A percentile compares a stretch with the other conserved stretches of the same genome.
These are phyloP conservation scores for Marsdenia floribunda DNA, from an alignment of 257 asterid species.

Conservation along the genomic window DNA sequence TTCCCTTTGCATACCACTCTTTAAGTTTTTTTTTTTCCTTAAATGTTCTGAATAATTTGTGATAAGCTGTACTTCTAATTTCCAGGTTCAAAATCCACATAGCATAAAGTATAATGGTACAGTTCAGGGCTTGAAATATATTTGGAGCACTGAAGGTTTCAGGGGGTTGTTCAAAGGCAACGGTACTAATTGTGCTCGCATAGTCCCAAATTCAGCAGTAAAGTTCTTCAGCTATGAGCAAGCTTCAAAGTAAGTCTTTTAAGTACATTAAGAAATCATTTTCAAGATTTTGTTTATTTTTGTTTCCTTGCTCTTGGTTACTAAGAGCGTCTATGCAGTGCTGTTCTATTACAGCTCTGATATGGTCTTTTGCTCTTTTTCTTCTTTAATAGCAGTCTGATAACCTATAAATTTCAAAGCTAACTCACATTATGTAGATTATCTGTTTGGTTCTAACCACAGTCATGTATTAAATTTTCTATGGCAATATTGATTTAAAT, in stretches of 20 bases:
- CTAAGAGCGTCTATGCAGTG: not conserved
- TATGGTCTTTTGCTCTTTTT: not conserved
- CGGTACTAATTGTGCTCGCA: conserved; percentile 91
- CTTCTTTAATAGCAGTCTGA: not conserved
- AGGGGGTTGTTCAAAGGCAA: conserved; percentile 84
- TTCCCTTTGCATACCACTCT: not conserved
- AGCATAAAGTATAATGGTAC: conserved; percentile 77
- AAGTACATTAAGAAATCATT: not conserved
- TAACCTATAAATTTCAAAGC: no score
- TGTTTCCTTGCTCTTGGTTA: not conserved
- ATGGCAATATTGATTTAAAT: not conserved
- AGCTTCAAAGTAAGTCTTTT: conserved; percentile 78
- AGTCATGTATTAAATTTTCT: not conserved
- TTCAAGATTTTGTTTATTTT: not conserved
- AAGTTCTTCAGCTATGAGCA: conserved; percentile 99
- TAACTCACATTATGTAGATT: not conserved
- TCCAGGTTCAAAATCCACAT: conserved; percentile 92
- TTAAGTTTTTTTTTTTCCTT: not conserved
- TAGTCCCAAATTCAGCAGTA: conserved; percentile 94
- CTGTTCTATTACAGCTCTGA: not conserved
- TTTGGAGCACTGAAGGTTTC: conserved; percentile 78
- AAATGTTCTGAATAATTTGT: not conserved
- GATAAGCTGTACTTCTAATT: not conserved
- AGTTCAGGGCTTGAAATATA: conserved; percentile 74
- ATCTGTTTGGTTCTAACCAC: not conserved